Conservation (phyloP, 2,329 filamentous ascomycete species). For the Moelleriella libera region DNA sequence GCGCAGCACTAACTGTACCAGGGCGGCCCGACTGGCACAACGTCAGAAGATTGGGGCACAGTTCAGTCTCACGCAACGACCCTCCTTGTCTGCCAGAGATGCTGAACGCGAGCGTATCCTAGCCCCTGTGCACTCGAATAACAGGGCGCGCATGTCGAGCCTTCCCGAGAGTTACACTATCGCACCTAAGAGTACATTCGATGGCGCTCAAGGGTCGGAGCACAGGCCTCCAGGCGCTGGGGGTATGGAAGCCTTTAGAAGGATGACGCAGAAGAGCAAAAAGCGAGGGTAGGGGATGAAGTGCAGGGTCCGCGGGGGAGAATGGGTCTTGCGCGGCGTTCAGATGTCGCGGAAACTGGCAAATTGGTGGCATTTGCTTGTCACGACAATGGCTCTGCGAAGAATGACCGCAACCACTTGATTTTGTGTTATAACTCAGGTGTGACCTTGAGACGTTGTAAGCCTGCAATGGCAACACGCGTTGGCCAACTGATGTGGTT, state of each 20-base stretch:
- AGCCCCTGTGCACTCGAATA: conserved; percentile 38
- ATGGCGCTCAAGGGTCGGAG: conserved; percentile 33
- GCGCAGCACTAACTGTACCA: conserved; percentile 12
- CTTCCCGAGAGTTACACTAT: conserved; percentile 44
- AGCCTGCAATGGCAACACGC: too few relatives aligned
- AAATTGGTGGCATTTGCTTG: too few relatives aligned
- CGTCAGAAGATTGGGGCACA: conserved; percentile 32
- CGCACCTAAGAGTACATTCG: conserved; percentile 47
- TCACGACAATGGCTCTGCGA: too few relatives aligned
- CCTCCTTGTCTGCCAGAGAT: conserved; percentile 27
- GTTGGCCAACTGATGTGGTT: too few relatives aligned
- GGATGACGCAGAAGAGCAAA: conserved; percentile 51
- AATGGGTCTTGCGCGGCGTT: too few relatives aligned
- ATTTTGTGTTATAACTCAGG: too few relatives aligned
- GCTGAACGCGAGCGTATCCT: conserved; percentile 44
- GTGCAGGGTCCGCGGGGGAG: neutral
- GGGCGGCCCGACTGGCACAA: conserved; percentile 39
- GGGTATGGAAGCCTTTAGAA: conserved; percentile 50
- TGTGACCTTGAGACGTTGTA: too few relatives aligned
- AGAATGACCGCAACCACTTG: too few relatives aligned
- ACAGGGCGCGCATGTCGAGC: conserved; percentile 41
- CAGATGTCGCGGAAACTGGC: too few relatives aligned
- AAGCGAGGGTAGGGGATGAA: conserved; percentile 20
- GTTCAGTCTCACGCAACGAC: conserved; percentile 35
- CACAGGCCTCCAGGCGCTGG: conserved; percentile 48